Evolutionary conservation across 2,329 filamentous ascomycete genomes (phyloP).

Genomic region (Fusarium burgessii): DNA sequence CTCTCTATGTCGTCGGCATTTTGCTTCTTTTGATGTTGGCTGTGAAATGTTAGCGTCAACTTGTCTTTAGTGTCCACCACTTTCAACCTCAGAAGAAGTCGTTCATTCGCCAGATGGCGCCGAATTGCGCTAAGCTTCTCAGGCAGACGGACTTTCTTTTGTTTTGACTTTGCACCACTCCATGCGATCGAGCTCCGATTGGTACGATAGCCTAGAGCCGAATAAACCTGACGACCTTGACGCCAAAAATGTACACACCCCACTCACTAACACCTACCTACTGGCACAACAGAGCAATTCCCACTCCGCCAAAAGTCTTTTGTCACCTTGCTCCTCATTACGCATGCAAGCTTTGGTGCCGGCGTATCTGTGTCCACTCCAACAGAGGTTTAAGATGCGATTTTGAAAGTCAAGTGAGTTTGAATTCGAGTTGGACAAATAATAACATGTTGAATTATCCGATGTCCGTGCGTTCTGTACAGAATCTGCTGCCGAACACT

Average conservation of each 20-base stretch:
- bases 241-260: conserved; percentile 39
- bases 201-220: conserved; percentile 48
- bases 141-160: conserved; percentile 31
- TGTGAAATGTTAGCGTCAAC: conserved; percentile 34
- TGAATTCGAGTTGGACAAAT: neutral
- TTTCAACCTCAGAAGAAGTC: conserved; percentile 19
- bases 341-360: neutral
- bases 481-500: neutral
- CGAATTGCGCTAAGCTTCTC: conserved; percentile 1
- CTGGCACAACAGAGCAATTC: conserved; percentile 2
- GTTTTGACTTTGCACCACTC: conserved; percentile 44
- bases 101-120: conserved; percentile 21
- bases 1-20: conserved; percentile 12
- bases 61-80: conserved; percentile 29
- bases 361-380: neutral
- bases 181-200: conserved; percentile 51
- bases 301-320: conserved; percentile 31
- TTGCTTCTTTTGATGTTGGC: conserved; percentile 35
- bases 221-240: conserved; percentile 30
- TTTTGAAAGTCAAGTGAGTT: neutral
- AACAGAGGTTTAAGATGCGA: neutral
- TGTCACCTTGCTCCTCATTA: neutral
- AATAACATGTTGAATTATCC: neutral
- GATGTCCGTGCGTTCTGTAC: no score
- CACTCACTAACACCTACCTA: neutral